Percentiles rank a stretch among this genome's conserved stretches.
Conservation (phyloP, 2,329 filamentous ascomycete species). For the Neonectria magnoliae region DNA sequence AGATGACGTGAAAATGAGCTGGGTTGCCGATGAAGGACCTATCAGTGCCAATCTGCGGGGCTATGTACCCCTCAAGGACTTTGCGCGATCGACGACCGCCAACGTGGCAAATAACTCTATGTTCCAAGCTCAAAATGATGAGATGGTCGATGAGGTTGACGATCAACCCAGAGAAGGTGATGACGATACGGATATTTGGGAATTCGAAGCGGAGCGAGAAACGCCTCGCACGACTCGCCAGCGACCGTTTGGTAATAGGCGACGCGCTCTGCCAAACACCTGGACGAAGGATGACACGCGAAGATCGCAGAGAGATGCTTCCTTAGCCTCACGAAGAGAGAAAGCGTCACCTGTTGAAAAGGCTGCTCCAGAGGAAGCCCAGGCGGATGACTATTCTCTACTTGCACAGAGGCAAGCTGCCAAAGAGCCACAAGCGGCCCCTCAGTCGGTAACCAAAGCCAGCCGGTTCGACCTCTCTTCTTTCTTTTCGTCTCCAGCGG, state of each 20-base stretch:
- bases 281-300: conserved; percentile 48
- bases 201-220: conserved; percentile 63
- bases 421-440: conserved; percentile 27
- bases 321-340: neutral
- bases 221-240: conserved; percentile 49
- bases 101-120: neutral
- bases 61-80: conserved; percentile 47
- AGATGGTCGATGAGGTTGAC: conserved; percentile 26
- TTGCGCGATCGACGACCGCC: conserved; percentile 23
- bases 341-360: conserved; percentile 12
- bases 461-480: conserved; percentile 59
- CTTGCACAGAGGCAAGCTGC: conserved; percentile 46
- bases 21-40: conserved; percentile 52
- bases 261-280: conserved; percentile 49
- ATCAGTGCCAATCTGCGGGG: conserved; percentile 50
- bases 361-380: conserved; percentile 29
- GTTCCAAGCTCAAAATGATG: conserved; percentile 28
- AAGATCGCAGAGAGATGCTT: conserved; percentile 33
- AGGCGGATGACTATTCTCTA: conserved; percentile 57
- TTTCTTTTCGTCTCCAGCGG: conserved; percentile 68
- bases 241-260: conserved; percentile 44
- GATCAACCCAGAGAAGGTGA: conserved; percentile 40
- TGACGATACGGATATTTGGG: conserved; percentile 66
- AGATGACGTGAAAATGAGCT: conserved; percentile 55
- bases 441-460: conserved; percentile 41